Base-by-base conservation (phyloP, 164 flowering plant genomes). In the Dillenia suffruticosa region DNA sequence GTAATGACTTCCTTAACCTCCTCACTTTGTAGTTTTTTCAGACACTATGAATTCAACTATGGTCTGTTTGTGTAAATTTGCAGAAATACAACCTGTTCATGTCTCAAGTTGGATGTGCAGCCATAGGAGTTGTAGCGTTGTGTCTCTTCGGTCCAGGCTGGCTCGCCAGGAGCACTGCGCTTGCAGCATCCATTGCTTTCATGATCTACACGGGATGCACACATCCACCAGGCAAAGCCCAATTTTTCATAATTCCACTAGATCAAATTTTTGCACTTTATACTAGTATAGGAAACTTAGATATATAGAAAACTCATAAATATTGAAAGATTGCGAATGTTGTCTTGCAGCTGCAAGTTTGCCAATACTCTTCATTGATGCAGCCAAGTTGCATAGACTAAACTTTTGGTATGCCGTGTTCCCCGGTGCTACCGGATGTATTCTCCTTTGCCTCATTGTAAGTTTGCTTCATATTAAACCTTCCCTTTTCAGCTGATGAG, bases 41-140 rank as follows among this genome's bases (percentile, higher is more conserved):
- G 40, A 32, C 40, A n/a, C 10, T 19, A 26, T 9, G 3, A 53
- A 5, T 16, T 53, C 17, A 51, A 11, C 9, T 9, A 12, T 51
- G 22, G 10, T 51, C 16, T 54, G 8, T 16, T n/a, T 15, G 14
- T 57, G n/a, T 16, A 26, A 58, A 45, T 16, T 13, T 72, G 81
- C 91, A 94, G 97, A 94, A 89, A 66, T 89, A 89, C 90, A 90
- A 90, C 65, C 78, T 90, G 82, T 94, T 90, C 76, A 68, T 87
- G 82, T 84, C 95, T n/a, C 98, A 90, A 65, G 89, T 94, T 0
- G 95, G 96, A 12, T 90, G 97, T 72, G 95, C 96, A 16, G 89
- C 95, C 9, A 77, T 90, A 9, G 96, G 97, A 8, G 97, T 90
- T 12, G 15, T 89, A 49, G 95, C 97, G 22, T 81, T 87, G 53